Percentiles rank a stretch among this genome's conserved stretches.
Evolutionary conservation across 139 green algal genomes (phyloP).

Genomic region (Haematococcus lacustris): DNA sequence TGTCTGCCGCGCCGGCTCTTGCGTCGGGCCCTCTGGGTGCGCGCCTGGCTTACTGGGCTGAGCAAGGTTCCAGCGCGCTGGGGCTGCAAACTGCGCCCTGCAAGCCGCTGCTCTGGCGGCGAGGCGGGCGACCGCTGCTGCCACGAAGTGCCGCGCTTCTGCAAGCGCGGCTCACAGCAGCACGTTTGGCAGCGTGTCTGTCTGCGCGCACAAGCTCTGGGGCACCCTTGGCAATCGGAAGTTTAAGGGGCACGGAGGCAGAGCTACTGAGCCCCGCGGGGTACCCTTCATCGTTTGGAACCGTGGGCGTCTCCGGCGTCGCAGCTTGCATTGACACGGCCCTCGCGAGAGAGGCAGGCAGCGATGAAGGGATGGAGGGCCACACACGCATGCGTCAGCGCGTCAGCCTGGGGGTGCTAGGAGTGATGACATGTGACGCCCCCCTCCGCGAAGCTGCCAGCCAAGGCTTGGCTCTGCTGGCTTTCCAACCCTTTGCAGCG

Average conservation of each 20-base stretch:
- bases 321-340: no score
- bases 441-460: constrained; percentile 28
- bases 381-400: constrained; percentile 11
- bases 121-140: constrained; percentile 63
- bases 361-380: not conserved
- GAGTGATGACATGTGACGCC: constrained; percentile 33
- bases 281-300: no score
- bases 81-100: constrained; percentile 19
- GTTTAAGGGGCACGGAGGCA: no score
- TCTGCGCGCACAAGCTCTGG: no score
- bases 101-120: constrained; percentile 77
- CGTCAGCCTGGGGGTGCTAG: constrained; percentile 26
- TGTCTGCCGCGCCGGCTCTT: constrained; percentile 1
- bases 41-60: no score
- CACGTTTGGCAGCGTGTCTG: no score
- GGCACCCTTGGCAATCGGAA: no score
- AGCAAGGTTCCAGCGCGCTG: constrained; percentile 25
- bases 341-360: no score
- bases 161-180: constrained; percentile 17
- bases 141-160: constrained; percentile 32
- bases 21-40: no score
- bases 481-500: constrained; percentile 19
- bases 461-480: constrained; percentile 42
- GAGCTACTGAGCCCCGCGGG: no score
- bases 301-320: no score